A percentile compares a stretch with the other conserved stretches of the same genome.
Evolutionary conservation across 2,329 filamentous ascomycete species (phyloP).

Genomic region (Alternaria ventricosa): DNA sequence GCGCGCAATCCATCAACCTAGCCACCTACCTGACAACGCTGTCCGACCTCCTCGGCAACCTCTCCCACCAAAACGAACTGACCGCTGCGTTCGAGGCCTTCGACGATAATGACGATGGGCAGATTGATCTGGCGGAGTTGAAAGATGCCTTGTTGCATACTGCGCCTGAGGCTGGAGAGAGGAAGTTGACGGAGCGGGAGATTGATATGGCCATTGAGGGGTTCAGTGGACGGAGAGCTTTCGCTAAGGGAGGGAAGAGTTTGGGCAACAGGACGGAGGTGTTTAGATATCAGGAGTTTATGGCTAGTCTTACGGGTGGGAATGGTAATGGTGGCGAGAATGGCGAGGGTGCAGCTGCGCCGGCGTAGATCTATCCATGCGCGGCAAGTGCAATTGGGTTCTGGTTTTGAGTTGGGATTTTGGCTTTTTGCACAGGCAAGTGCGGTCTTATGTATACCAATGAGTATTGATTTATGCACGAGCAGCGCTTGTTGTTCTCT

Average conservation of each 20-base stretch:
- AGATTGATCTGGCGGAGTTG: slow-evolving; percentile 83
- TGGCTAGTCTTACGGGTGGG: slow-evolving; percentile 59
- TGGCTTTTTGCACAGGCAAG: neutral
- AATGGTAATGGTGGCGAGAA: slow-evolving; percentile 31
- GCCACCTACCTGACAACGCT: slow-evolving; percentile 86
- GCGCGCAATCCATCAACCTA: slow-evolving; percentile 75
- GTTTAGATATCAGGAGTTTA: slow-evolving; percentile 93
- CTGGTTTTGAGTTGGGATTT: neutral
- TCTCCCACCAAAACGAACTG: slow-evolving; percentile 81
- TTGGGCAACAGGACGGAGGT: slow-evolving; percentile 74
- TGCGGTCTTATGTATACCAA: neutral
- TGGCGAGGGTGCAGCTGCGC: slow-evolving; percentile 10
- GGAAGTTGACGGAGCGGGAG: slow-evolving; percentile 58
- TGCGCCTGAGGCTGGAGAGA: slow-evolving; percentile 66
- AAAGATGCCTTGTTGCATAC: slow-evolving; percentile 84
- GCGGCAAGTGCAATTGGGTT: neutral
- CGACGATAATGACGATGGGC: slow-evolving; percentile 93
- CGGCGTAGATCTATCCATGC: neutral
- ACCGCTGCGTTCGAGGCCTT: slow-evolving; percentile 92
- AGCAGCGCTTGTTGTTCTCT: neutral
- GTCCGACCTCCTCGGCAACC: slow-evolving; percentile 72
- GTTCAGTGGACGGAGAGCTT: slow-evolving; percentile 83
- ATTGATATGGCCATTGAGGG: slow-evolving; percentile 87
- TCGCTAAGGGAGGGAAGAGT: slow-evolving; percentile 66
- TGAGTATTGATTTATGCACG: neutral